These are phyloP conservation scores for Cyberlindnera bimundalis DNA, from an alignment of 805 yeast genomes.

Conservation along the genomic window DNA sequence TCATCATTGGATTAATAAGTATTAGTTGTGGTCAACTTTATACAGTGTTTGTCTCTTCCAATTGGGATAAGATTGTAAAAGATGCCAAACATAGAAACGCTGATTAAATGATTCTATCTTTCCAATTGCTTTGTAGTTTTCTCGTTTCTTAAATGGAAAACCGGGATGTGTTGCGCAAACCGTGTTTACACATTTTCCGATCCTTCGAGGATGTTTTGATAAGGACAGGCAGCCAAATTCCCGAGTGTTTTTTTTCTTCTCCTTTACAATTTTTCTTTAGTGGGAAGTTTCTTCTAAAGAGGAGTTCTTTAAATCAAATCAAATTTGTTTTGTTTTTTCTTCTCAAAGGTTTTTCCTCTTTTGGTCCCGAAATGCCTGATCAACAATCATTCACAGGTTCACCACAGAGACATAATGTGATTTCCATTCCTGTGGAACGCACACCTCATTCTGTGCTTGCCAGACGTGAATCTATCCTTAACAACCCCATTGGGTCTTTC, in stretches of 20 bases:
- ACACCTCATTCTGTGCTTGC: conserved; percentile 21
- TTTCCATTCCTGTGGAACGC: conserved; percentile 19
- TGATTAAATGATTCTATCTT: conserved; percentile 8
- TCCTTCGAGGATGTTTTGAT: too few relatives aligned
- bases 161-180: too few relatives aligned
- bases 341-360: too few relatives aligned
- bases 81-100: conserved; percentile 39
- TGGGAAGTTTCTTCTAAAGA: too few relatives aligned
- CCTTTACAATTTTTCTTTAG: too few relatives aligned
- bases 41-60: conserved; percentile 39
- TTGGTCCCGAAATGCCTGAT: conserved; percentile 5
- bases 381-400: conserved; percentile 7
- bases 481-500: conserved; percentile 54
- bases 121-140: too few relatives aligned
- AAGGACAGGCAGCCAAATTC: too few relatives aligned
- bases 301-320: too few relatives aligned
- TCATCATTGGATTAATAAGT: conserved; percentile 53
- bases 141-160: too few relatives aligned
- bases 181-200: conserved; percentile 1
- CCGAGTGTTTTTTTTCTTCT: too few relatives aligned
- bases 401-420: conserved; percentile 12
- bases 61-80: conserved; percentile 52
- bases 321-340: too few relatives aligned
- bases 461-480: conserved; percentile 38
- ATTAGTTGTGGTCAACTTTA: conserved; percentile 50